These are phyloP conservation scores for Wallacemonas collosoma DNA, from an alignment of 208 protist species.

Conservation along the genomic window DNA sequence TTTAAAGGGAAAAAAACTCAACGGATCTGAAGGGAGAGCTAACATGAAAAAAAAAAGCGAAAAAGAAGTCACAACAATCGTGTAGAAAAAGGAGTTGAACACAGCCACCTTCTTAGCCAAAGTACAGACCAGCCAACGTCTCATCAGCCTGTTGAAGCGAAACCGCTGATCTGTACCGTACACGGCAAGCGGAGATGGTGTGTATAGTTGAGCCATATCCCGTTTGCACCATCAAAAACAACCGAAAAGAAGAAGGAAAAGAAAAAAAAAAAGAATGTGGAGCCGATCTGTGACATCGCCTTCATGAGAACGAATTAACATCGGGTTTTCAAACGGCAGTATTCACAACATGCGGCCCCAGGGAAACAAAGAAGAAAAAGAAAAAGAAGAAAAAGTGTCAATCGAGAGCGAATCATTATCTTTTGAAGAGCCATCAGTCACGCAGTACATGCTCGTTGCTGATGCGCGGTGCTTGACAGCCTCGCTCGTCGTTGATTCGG, in stretches of 20 bases:
- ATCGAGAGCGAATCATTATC: constrained; percentile 1
- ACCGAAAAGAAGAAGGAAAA: not conserved
- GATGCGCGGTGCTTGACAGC: no score
- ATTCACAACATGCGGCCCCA: not conserved
- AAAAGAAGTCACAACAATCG: not conserved
- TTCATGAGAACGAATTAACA: not conserved
- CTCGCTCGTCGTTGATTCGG: no score
- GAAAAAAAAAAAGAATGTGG: constrained; percentile 9
- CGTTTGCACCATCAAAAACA: no score
- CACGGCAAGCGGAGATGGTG: no score
- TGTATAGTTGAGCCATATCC: no score
- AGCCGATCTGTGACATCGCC: not conserved
- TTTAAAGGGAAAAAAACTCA: not conserved
- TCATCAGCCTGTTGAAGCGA: no score
- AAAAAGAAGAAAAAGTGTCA: constrained; percentile 13
- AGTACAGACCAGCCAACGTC: no score
- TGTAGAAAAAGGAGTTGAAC: not conserved
- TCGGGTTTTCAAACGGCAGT: not conserved
- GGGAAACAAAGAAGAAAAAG: constrained; percentile 20
- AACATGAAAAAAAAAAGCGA: not conserved
- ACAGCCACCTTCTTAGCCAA: no score
- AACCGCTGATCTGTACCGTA: no score
- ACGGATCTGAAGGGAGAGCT: not conserved
- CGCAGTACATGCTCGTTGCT: not conserved
- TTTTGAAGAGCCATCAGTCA: not conserved